These are phyloP conservation scores for Telfairia occidentalis DNA, from an alignment of 331 rosid species.

Conservation along the genomic window DNA sequence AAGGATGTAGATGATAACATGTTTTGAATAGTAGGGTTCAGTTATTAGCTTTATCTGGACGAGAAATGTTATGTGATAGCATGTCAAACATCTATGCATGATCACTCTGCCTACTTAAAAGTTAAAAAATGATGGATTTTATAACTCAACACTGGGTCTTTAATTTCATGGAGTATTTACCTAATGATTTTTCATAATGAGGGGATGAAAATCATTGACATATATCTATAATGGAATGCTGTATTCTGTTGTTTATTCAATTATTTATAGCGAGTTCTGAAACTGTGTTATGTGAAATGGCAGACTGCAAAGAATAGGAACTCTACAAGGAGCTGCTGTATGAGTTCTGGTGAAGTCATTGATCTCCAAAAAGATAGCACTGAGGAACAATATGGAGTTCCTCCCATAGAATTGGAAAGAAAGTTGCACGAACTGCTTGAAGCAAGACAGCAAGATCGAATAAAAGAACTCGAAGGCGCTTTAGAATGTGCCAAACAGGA, in stretches of 20 bases:
- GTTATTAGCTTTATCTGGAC: not conserved
- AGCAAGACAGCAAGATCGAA: constrained; percentile 53
- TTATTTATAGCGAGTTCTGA: not conserved
- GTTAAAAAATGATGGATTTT: not conserved
- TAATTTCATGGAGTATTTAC: not conserved
- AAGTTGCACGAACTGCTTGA: constrained; percentile 69
- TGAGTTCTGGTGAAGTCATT: constrained; percentile 34
- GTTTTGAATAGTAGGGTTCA: not conserved
- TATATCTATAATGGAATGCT: not conserved
- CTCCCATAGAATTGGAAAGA: constrained; percentile 63
- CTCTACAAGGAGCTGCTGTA: constrained; percentile 22
- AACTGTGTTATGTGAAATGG: constrained; percentile 5
- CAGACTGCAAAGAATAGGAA: constrained; percentile 31
- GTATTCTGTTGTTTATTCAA: not conserved
- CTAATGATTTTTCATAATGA: not conserved
- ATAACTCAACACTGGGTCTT: not conserved
- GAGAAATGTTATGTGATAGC: not conserved
- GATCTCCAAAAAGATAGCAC: constrained; percentile 30
- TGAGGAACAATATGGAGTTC: constrained; percentile 46
- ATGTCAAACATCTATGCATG: not conserved
- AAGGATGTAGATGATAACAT: not conserved
- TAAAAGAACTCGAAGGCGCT: constrained; percentile 59
- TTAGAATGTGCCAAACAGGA: constrained; percentile 47
- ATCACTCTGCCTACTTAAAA: not conserved
- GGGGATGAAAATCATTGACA: not conserved